These are phyloP conservation scores for Aureobasidium namibiae DNA, from an alignment of 2,329 filamentous ascomycete species.

Conservation along the genomic window DNA sequence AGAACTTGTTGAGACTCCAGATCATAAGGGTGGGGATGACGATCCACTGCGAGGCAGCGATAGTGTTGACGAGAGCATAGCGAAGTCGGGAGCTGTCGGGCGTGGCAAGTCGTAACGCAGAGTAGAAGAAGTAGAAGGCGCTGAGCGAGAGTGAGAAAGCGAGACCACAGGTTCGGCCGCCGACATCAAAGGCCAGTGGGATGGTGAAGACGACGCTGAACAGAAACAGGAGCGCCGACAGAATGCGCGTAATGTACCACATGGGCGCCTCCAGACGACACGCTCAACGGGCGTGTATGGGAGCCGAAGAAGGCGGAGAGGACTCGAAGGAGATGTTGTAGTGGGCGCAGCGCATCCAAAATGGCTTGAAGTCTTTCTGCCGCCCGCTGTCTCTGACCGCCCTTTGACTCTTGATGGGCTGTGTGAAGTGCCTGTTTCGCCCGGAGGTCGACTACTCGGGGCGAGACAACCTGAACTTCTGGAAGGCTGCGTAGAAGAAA, in stretches of 20 bases:
- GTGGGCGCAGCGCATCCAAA: neutral
- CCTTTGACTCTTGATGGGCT: neutral
- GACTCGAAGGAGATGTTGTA: neutral
- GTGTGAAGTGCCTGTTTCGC: neutral
- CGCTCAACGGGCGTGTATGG: slow-evolving; percentile 10
- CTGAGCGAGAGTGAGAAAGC: slow-evolving; percentile 88
- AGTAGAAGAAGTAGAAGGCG: slow-evolving; percentile 85
- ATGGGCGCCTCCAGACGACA: slow-evolving; percentile 38
- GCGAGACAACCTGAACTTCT: neutral
- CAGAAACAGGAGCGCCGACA: slow-evolving; percentile 79
- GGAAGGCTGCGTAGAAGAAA: neutral
- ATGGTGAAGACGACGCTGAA: slow-evolving; percentile 91
- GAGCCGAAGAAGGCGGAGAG: neutral
- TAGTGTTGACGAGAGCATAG: slow-evolving; percentile 58
- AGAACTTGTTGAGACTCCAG: slow-evolving; percentile 92
- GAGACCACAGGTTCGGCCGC: slow-evolving; percentile 85
- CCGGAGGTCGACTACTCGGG: neutral
- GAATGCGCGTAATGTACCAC: slow-evolving; percentile 67
- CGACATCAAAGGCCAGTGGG: slow-evolving; percentile 95
- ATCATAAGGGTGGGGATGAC: slow-evolving; percentile 81
- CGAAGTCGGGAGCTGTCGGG: slow-evolving; percentile 70
- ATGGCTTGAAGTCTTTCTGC: slow-evolving; percentile 8
- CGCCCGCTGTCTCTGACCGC: slow-evolving; percentile 6
- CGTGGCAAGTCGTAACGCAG: slow-evolving; percentile 68
- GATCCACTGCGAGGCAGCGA: slow-evolving; percentile 76